Evolutionary conservation across 805 yeast species (phyloP).

Genomic region (Metschnikowia cubensis): DNA sequence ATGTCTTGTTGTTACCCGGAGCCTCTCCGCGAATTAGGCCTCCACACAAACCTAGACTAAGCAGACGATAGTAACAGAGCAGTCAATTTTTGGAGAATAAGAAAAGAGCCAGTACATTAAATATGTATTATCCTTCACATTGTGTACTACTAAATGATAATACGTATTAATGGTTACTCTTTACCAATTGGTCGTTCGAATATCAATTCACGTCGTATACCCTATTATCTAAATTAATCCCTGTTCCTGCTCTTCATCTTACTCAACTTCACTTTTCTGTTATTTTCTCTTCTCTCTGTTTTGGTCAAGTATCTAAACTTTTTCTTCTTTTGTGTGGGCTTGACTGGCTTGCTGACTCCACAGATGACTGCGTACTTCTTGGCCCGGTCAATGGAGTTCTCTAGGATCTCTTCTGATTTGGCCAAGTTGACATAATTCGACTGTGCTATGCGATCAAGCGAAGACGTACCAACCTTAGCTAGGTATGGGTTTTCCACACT

Average conservation of each 20-base stretch:
- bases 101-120: too few relatives aligned
- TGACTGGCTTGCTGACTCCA: slow-evolving; percentile 45
- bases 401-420: slow-evolving; percentile 64
- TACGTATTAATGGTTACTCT: not conserved
- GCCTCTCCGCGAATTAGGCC: slow-evolving; percentile 2
- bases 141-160: too few relatives aligned
- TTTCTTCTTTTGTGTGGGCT: slow-evolving; percentile 55
- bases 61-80: not conserved
- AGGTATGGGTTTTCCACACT: slow-evolving; percentile 45
- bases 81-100: too few relatives aligned
- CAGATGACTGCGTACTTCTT: slow-evolving; percentile 71
- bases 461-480: slow-evolving; percentile 29
- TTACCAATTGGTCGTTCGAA: not conserved
- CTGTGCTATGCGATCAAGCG: slow-evolving; percentile 46
- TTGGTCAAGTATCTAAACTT: slow-evolving; percentile 87
- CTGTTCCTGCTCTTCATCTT: slow-evolving; percentile 19
- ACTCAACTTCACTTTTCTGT: slow-evolving; percentile 32
- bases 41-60: not conserved
- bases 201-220: not conserved
- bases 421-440: slow-evolving; percentile 68
- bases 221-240: slow-evolving; percentile 8
- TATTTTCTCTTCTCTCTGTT: slow-evolving; percentile 59
- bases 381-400: slow-evolving; percentile 73
- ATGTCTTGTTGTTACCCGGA: slow-evolving; percentile 1
- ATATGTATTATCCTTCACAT: too few relatives aligned